Evolutionary conservation across 2,329 filamentous ascomycete genomes (phyloP).

Genomic region (Sporothrix pallida): DNA sequence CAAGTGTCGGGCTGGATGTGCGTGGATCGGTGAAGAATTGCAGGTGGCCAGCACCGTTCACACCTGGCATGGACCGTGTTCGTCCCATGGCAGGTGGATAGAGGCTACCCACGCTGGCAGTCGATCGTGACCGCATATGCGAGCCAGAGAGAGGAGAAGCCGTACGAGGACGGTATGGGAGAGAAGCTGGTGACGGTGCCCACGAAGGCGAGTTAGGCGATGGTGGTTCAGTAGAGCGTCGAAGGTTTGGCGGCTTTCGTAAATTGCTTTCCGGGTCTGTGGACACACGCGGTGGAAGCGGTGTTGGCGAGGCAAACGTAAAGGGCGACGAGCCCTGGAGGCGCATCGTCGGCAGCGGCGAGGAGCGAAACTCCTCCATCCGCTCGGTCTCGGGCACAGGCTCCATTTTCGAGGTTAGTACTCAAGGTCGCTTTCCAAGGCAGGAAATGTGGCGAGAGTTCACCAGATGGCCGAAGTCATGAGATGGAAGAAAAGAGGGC

Average conservation of each 20-base stretch:
- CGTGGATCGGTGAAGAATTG: conserved; percentile 60
- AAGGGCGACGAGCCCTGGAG: conserved; percentile 50
- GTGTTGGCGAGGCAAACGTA: conserved; percentile 49
- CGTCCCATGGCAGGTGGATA: conserved; percentile 60
- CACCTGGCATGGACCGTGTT: conserved; percentile 68
- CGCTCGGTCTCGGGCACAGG: conserved; percentile 71
- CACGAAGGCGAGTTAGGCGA: conserved; percentile 61
- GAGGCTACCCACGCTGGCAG: conserved; percentile 54
- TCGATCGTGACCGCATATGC: conserved; percentile 64
- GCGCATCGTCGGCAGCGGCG: conserved; percentile 61
- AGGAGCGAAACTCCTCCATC: conserved; percentile 68
- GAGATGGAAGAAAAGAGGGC: neutral
- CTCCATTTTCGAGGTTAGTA: conserved; percentile 56
- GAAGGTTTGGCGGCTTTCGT: conserved; percentile 59
- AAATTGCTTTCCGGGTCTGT: conserved; percentile 37
- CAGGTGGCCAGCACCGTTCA: conserved; percentile 64
- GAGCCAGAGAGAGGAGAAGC: conserved; percentile 64
- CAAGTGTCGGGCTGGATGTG: conserved; percentile 62
- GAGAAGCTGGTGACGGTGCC: conserved; percentile 49
- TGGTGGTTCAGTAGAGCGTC: conserved; percentile 64
- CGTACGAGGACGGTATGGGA: conserved; percentile 67
- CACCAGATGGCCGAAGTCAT: conserved; percentile 1
- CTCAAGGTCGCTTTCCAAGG: neutral
- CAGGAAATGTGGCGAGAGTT: neutral
- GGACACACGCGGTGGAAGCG: conserved; percentile 26